A percentile compares a stretch with the other conserved stretches of the same genome.
phyloP scores from a whole-genome alignment of 2,329 filamentous ascomycete species.

The Pyrenochaeta sp. region DNA sequence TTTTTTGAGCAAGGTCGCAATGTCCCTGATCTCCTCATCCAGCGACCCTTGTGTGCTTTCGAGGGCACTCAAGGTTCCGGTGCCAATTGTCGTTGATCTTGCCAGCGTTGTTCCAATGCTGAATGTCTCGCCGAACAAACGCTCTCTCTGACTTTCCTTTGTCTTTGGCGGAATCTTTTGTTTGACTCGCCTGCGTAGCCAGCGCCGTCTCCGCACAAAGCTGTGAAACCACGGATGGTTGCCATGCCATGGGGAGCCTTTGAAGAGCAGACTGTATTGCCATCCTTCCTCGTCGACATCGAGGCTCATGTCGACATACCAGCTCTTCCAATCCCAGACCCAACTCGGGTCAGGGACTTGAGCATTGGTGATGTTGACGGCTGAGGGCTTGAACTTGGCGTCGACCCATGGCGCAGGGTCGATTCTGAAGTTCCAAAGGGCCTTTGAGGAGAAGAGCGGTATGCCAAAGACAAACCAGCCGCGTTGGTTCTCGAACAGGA shows the following conservation, averaged over 20 bases:
- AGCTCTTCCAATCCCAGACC: slow-evolving; percentile 82
- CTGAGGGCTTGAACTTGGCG: slow-evolving; percentile 58
- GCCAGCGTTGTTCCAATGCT: slow-evolving; percentile 47
- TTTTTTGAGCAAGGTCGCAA: slow-evolving; percentile 72
- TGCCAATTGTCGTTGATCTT: slow-evolving; percentile 52
- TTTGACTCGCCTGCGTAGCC: slow-evolving; percentile 82
- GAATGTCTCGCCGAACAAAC: slow-evolving; percentile 48
- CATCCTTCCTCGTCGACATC: slow-evolving; percentile 90
- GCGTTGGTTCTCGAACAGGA: slow-evolving; percentile 95
- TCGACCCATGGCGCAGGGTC: slow-evolving; percentile 92
- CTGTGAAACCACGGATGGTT: slow-evolving; percentile 91
- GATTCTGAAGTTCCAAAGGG: slow-evolving; percentile 74
- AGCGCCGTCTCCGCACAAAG: slow-evolving; percentile 88
- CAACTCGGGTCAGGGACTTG: slow-evolving; percentile 94
- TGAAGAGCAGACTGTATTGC: slow-evolving; percentile 93
- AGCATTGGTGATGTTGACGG: slow-evolving; percentile 80
- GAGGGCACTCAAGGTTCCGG: slow-evolving; percentile 57
- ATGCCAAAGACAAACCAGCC: slow-evolving; percentile 89
- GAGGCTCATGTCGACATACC: slow-evolving; percentile 80
- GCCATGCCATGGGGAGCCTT: slow-evolving; percentile 74
- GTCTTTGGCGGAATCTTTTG: slow-evolving; percentile 54
- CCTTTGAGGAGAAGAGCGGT: slow-evolving; percentile 85
- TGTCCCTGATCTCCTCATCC: slow-evolving; percentile 67
- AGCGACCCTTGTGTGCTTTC: slow-evolving; percentile 41
- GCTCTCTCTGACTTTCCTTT: slow-evolving; percentile 38